Percentiles rank a stretch among this genome's conserved stretches.
Evolutionary conservation across 2,329 filamentous ascomycete species (phyloP).

Genomic region (Elsinoe ampelina): DNA sequence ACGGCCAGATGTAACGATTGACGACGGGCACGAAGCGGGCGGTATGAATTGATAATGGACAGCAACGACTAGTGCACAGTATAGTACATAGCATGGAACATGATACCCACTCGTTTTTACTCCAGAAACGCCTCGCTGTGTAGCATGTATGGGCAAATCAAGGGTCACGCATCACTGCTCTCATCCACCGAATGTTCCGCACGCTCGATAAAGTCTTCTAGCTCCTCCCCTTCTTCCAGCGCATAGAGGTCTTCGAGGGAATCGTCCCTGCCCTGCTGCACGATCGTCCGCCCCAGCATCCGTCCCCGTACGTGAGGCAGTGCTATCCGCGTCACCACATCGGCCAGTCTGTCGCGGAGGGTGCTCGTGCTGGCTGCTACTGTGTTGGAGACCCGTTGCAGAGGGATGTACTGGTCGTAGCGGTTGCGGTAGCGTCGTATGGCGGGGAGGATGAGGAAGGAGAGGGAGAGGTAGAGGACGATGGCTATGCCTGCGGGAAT

Average conservation of each 20-base stretch:
- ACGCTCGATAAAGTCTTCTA: slow-evolving; percentile 6
- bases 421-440: slow-evolving; percentile 61
- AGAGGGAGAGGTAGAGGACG: slow-evolving; percentile 55
- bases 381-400: slow-evolving; percentile 42
- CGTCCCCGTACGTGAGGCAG: slow-evolving; percentile 27
- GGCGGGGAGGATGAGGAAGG: slow-evolving; percentile 56
- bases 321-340: slow-evolving; percentile 35
- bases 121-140: neutral
- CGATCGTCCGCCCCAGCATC: neutral
- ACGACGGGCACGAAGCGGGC: neutral
- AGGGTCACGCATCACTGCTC: neutral
- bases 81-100: slow-evolving; percentile 9
- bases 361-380: slow-evolving; percentile 10
- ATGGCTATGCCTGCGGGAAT: slow-evolving; percentile 63
- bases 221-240: slow-evolving; percentile 7
- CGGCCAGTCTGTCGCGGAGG: slow-evolving; percentile 37
- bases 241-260: neutral
- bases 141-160: neutral
- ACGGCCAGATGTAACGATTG: neutral
- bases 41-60: neutral
- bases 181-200: neutral
- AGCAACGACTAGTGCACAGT: neutral
- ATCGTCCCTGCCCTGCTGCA: neutral
- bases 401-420: slow-evolving; percentile 64
- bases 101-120: slow-evolving; percentile 11